Conservation (phyloP, 176 grass and related monocot genomes). For the Paspalum vaginatum region DNA sequence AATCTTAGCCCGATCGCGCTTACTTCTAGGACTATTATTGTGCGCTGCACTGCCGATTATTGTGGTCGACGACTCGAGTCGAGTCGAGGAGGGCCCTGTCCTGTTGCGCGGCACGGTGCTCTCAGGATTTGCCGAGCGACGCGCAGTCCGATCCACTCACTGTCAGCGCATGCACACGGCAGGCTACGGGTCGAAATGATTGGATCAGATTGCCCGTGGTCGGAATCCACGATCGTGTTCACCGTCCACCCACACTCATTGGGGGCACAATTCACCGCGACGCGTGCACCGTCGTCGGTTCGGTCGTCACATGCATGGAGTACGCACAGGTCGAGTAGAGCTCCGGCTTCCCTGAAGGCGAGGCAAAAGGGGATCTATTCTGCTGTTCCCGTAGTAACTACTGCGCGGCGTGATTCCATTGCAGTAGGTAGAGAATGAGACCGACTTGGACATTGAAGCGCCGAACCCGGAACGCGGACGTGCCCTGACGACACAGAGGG, state of each 20-base stretch:
- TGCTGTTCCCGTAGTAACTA: neutral
- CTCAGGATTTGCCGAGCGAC: too few relatives aligned
- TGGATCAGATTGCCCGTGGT: neutral
- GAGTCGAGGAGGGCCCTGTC: too few relatives aligned
- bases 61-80: too few relatives aligned
- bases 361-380: neutral
- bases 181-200: too few relatives aligned
- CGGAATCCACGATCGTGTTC: neutral
- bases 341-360: too few relatives aligned
- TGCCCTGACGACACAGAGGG: neutral
- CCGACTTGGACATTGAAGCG: neutral
- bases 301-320: too few relatives aligned
- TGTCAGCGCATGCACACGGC: too few relatives aligned
- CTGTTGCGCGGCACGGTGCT: too few relatives aligned
- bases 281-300: too few relatives aligned
- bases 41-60: too few relatives aligned
- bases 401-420: neutral
- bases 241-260: neutral
- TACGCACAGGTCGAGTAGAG: neutral
- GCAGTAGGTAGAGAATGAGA: neutral
- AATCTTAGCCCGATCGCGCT: slow-evolving; percentile 6
- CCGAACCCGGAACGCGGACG: slow-evolving; percentile 7
- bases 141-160: too few relatives aligned
- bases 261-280: neutral
- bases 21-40: neutral